phyloP scores from a whole-genome alignment of 140 eudicot species.

The Flaveria floridana region DNA sequence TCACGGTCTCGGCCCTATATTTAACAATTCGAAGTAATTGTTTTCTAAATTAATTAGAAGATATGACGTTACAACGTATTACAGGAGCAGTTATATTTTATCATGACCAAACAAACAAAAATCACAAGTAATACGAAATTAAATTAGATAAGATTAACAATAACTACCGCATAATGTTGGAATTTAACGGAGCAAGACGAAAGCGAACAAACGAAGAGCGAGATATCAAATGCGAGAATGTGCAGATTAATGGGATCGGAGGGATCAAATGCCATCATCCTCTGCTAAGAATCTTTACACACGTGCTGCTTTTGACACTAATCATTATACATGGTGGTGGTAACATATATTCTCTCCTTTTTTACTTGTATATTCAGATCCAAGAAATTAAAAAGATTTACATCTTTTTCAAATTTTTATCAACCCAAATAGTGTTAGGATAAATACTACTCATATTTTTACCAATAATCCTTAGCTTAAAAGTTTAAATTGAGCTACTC shows the following conservation, averaged over 20 bases:
- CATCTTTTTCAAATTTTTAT: background rate
- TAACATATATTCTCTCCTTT: constrained; percentile 19
- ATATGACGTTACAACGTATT: background rate
- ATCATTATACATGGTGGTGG: constrained; percentile 20
- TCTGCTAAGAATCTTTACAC: constrained; percentile 22
- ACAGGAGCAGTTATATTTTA: background rate
- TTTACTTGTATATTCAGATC: background rate
- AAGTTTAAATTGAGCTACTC: no score
- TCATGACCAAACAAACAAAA: background rate
- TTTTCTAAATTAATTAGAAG: background rate
- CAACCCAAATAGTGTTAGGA: background rate
- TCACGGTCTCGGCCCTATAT: background rate
- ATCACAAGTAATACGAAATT: background rate
- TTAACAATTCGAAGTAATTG: background rate
- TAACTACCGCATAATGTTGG: background rate
- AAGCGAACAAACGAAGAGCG: background rate
- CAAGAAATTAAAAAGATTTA: background rate
- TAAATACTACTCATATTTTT: no score
- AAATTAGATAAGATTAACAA: background rate
- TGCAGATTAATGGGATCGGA: constrained; percentile 19
- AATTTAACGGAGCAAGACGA: constrained; percentile 1
- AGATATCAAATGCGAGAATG: constrained; percentile 1
- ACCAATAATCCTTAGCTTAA: no score
- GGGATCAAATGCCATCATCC: constrained; percentile 6
- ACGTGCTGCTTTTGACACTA: constrained; percentile 32